Base-by-base conservation (phyloP, 2,329 filamentous ascomycete genomes). In the Neopestalotiopsis rosae region DNA sequence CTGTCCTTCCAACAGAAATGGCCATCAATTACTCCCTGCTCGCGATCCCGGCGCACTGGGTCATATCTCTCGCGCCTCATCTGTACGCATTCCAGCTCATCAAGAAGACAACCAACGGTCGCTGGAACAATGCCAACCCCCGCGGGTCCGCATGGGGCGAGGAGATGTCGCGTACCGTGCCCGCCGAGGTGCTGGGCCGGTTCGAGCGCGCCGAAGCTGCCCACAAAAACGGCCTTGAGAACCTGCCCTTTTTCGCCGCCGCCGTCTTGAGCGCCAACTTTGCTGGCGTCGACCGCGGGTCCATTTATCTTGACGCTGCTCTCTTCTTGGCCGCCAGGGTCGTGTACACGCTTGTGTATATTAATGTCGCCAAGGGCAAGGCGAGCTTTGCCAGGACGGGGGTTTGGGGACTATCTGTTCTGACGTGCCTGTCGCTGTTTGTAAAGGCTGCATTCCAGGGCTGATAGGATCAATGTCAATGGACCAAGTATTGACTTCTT, bases 161-260 rank as follows among this genome's bases (percentile, higher is more conserved):
- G 5, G 59, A 34, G 32, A 38, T 62, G 59, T 10, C 6, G n/a
- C 59, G 28, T 17, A 30, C 59, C 10, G 59, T 40, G 24, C 28
- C 28, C 7, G 28, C 28, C 6, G 34, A 62, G 28, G 28, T 32
- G 20, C 59, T 38, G 13, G 59, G 5, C 59, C 28, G 32, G 9
- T 38, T 77, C 32, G 69, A 72, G 34, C 76, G 76, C 62, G 74
- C 74, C 69, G 76, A 78, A 67, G 64, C 75, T 5, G 73, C 72
- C n/a, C 67, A 68, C 20, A 69, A 75, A 5, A 78, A 78, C 45
- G 76, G 69, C 28, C 72, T 78, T 63, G 77, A 78, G 69, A 74
- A 71, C n/a, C 73, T 78, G 32, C 74, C 75, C 52, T 58, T 78
- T 30, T 78, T 72, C 69, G 76, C 76, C 5, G 77, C 77, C 1